These are phyloP conservation scores for Rhodotorula sp. DNA, from an alignment of 1,284 basidiomycete species.

Conservation along the genomic window DNA sequence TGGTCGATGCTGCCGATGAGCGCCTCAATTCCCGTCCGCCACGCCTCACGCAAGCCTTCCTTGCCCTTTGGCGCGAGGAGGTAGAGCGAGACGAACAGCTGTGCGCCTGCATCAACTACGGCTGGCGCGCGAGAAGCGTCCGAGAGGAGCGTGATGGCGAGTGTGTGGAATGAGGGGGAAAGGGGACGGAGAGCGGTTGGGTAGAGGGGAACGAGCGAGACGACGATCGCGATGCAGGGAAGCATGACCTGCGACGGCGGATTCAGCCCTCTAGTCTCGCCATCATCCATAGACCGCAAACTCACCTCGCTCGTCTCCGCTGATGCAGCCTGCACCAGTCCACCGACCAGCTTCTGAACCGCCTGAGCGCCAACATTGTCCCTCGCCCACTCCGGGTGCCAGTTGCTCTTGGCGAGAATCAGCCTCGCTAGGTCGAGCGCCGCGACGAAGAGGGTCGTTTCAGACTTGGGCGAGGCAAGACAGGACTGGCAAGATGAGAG, in stretches of 20 bases:
- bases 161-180: constrained; percentile 29
- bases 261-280: not conserved
- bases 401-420: constrained; percentile 30
- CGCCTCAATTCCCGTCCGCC: constrained; percentile 34
- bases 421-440: constrained; percentile 22
- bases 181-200: constrained; percentile 35
- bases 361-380: constrained; percentile 35
- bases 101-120: constrained; percentile 14
- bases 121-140: not conserved
- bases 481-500: constrained; percentile 17
- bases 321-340: constrained; percentile 18
- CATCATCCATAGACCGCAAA: not conserved
- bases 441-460: constrained; percentile 19
- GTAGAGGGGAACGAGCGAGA: constrained; percentile 33
- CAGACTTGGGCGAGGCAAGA: constrained; percentile 22
- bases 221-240: constrained; percentile 22
- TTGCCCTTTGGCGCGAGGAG: constrained; percentile 36
- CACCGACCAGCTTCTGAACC: constrained; percentile 29
- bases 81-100: constrained; percentile 36
- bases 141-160: constrained; percentile 17
- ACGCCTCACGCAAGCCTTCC: constrained; percentile 35
- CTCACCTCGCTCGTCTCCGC: constrained; percentile 10
- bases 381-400: constrained; percentile 39
- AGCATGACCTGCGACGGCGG: constrained; percentile 15
- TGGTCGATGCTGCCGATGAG: constrained; percentile 27